Percentiles rank a stretch among this genome's conserved stretches.
Evolutionary conservation across 2,329 filamentous ascomycete genomes (phyloP).

Genomic region (Zymoseptoria brevis): DNA sequence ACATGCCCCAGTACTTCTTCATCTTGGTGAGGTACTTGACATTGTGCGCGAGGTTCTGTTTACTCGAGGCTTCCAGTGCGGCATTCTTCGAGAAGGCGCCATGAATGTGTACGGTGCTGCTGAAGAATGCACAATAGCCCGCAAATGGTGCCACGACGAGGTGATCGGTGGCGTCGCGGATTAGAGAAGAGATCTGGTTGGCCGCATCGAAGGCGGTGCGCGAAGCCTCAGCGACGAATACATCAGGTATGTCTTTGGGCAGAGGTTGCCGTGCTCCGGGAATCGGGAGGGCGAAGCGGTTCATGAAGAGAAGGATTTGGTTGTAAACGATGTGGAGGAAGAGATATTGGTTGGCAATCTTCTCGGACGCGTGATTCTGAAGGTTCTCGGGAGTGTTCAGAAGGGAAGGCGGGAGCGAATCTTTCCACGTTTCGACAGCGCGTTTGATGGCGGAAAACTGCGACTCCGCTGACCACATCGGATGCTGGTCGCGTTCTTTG

Average conservation of each 20-base stretch:
- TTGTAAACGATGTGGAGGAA: conserved; percentile 86
- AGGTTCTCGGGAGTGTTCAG: conserved; percentile 74
- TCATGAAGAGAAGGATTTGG: conserved; percentile 83
- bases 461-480: conserved; percentile 78
- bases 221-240: conserved; percentile 69
- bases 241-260: conserved; percentile 62
- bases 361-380: conserved; percentile 73
- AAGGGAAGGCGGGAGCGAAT: conserved; percentile 61
- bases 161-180: conserved; percentile 72
- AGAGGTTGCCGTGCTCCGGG: conserved; percentile 49
- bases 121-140: conserved; percentile 88
- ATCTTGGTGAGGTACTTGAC: conserved; percentile 87
- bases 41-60: conserved; percentile 77
- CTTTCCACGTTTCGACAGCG: conserved; percentile 62
- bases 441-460: conserved; percentile 62
- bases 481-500: conserved; percentile 65
- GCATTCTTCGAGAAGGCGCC: conserved; percentile 82
- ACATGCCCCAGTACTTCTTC: conserved; percentile 98
- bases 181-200: conserved; percentile 73
- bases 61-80: conserved; percentile 65
- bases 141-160: conserved; percentile 84
- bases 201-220: conserved; percentile 74
- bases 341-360: conserved; percentile 81
- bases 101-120: conserved; percentile 88
- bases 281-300: conserved; percentile 71